A percentile compares a stretch with the other conserved stretches of the same genome.
Conservation (phyloP, 2,329 filamentous ascomycete genomes). For the Corinectria fuckeliana region DNA sequence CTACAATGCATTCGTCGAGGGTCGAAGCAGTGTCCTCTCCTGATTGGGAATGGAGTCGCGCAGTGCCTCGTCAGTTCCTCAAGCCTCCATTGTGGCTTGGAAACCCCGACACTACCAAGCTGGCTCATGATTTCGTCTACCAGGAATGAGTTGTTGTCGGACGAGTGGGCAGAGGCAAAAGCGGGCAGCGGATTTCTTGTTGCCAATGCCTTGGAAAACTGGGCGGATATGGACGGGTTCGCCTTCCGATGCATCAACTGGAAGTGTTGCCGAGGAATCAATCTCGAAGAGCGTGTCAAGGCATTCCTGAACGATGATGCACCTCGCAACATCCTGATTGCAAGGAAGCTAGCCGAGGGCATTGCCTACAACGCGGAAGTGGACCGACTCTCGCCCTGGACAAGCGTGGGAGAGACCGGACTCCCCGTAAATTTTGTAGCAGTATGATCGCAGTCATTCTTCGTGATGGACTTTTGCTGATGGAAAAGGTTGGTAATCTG, state of each 20-base stretch:
- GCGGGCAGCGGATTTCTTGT: background rate
- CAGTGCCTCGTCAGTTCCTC: slow-evolving; percentile 27
- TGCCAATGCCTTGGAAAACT: background rate
- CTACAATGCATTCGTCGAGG: slow-evolving; percentile 34
- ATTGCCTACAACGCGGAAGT: background rate
- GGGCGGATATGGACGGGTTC: background rate
- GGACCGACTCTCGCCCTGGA: background rate
- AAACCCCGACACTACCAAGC: background rate
- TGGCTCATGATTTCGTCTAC: background rate
- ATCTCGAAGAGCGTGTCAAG: background rate
- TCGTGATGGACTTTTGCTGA: too few species aligned
- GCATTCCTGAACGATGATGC: background rate
- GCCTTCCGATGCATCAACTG: background rate
- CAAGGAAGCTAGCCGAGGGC: background rate
- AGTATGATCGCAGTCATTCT: too few species aligned
- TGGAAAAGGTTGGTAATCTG: too few species aligned
- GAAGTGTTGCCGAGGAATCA: background rate
- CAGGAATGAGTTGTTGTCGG: background rate
- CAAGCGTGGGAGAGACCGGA: too few species aligned
- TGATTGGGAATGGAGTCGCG: slow-evolving; percentile 34
- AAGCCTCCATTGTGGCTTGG: slow-evolving; percentile 24
- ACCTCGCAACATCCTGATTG: background rate
- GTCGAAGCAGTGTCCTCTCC: slow-evolving; percentile 19
- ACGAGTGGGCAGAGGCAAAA: slow-evolving; percentile 9
- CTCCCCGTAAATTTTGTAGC: too few species aligned